Evolutionary conservation across 176 grass and related monocot species (phyloP).

Genomic region (Puya raimondii): DNA sequence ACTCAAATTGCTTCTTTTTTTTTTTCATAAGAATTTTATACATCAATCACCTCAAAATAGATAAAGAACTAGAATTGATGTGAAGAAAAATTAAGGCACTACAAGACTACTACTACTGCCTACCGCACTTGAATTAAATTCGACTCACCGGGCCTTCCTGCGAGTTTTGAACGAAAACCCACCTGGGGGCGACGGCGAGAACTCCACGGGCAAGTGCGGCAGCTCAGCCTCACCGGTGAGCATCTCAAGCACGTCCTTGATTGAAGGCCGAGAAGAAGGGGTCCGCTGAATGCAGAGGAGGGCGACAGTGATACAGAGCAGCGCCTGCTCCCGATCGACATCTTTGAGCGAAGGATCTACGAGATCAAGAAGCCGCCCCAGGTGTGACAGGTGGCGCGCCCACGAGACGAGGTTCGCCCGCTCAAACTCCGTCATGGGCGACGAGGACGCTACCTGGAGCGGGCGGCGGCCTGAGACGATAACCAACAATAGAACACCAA

Average conservation of each 20-base stretch:
- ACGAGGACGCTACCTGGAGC: conserved; percentile 56
- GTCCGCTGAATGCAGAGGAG: conserved; percentile 81
- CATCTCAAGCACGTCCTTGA: conserved; percentile 57
- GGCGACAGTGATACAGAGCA: conserved; percentile 78
- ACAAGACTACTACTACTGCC: conserved; percentile 26
- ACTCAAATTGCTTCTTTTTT: conserved; percentile 15
- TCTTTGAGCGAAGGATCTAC: conserved; percentile 57
- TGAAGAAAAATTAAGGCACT: conserved; percentile 26
- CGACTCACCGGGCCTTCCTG: conserved; percentile 53
- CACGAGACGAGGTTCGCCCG: conserved; percentile 81
- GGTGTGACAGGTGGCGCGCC: conserved; percentile 72
- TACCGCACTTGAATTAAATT: conserved; percentile 12
- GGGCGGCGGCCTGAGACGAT: conserved; percentile 85
- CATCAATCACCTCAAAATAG: conserved; percentile 25
- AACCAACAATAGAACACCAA: conserved; percentile 75
- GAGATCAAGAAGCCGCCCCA: conserved; percentile 75
- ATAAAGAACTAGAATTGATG: conserved; percentile 23
- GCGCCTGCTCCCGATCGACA: conserved; percentile 57
- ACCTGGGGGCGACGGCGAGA: conserved; percentile 74
- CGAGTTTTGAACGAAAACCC: conserved; percentile 56
- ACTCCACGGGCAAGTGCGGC: conserved; percentile 63
- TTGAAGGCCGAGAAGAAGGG: conserved; percentile 57
- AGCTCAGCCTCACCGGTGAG: conserved; percentile 58
- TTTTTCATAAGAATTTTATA: conserved; percentile 23
- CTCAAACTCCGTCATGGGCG: conserved; percentile 89